A percentile compares a stretch with the other conserved stretches of the same genome.
Conservation (phyloP, 139 green algal species). For the Picochlorum sp. region DNA sequence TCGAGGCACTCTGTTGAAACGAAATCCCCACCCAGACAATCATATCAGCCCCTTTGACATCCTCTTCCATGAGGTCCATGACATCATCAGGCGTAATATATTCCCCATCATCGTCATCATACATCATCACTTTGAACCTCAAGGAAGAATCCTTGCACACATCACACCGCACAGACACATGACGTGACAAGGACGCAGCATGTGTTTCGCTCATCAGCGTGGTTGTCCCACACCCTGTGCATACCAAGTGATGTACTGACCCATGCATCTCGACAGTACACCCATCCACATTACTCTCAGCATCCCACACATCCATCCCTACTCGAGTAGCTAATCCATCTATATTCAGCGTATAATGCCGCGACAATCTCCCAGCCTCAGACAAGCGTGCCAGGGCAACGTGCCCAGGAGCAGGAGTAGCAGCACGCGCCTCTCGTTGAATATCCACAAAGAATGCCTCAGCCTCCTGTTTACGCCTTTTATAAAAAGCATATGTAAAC, state of each 20-base stretch:
- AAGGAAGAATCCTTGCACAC: not conserved
- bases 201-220: slow-evolving; percentile 29
- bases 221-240: slow-evolving; percentile 34
- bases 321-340: slow-evolving; percentile 68
- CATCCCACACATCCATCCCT: slow-evolving; percentile 80
- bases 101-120: slow-evolving; percentile 73
- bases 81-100: slow-evolving; percentile 78
- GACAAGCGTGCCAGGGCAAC: slow-evolving; percentile 41
- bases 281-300: slow-evolving; percentile 51
- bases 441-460: slow-evolving; percentile 79
- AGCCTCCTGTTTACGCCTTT: slow-evolving; percentile 33
- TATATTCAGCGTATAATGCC: slow-evolving; percentile 93
- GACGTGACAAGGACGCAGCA: slow-evolving; percentile 29
- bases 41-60: slow-evolving; percentile 61
- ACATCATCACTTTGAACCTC: slow-evolving; percentile 76
- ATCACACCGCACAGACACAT: not conserved
- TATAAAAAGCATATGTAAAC: slow-evolving; percentile 81
- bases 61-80: slow-evolving; percentile 75
- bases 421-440: slow-evolving; percentile 53
- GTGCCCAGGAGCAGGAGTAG: slow-evolving; percentile 43
- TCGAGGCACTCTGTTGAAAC: slow-evolving; percentile 81
- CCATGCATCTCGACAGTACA: slow-evolving; percentile 85
- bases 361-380: slow-evolving; percentile 41
- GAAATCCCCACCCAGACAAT: slow-evolving; percentile 87
- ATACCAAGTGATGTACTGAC: slow-evolving; percentile 58